These are phyloP conservation scores for Myotisia sp. DNA, from an alignment of 2,329 filamentous ascomycete species.

Conservation along the genomic window DNA sequence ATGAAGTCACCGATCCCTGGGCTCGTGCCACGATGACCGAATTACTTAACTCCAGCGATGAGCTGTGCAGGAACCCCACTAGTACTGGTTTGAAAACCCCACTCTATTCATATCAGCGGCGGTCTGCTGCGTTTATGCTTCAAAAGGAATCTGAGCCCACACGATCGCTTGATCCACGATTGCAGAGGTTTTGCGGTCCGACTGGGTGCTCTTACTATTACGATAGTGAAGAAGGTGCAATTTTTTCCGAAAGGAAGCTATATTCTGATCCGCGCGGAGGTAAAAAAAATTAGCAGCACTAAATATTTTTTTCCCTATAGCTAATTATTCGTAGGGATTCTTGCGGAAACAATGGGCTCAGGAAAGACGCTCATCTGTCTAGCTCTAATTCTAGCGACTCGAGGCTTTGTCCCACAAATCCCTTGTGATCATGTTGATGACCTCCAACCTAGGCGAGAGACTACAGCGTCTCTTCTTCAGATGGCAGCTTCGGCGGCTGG, in stretches of 20 bases:
- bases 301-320: constrained; percentile 1
- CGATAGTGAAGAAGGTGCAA: constrained; percentile 47
- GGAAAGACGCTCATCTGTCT: constrained; percentile 86
- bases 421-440: constrained; percentile 46
- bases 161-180: constrained; percentile 56
- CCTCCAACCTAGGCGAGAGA: constrained; percentile 27
- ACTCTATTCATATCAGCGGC: constrained; percentile 65
- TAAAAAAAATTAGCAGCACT: constrained; percentile 18
- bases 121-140: constrained; percentile 70
- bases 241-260: constrained; percentile 51
- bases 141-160: constrained; percentile 58
- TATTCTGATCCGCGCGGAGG: constrained; percentile 67
- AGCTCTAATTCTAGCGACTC: constrained; percentile 60
- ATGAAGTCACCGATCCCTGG: constrained; percentile 20
- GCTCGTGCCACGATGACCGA: constrained; percentile 25
- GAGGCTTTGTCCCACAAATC: constrained; percentile 50
- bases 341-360: constrained; percentile 38
- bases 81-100: constrained; percentile 37
- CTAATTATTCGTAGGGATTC: constrained; percentile 21
- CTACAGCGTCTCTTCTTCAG: constrained; percentile 51
- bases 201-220: constrained; percentile 53
- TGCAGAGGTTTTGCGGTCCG: constrained; percentile 48
- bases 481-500: constrained; percentile 63
- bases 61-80: constrained; percentile 8
- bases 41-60: constrained; percentile 17